phyloP scores from a whole-genome alignment of 106 monocot species.

The Dioscorea dumetorum region DNA sequence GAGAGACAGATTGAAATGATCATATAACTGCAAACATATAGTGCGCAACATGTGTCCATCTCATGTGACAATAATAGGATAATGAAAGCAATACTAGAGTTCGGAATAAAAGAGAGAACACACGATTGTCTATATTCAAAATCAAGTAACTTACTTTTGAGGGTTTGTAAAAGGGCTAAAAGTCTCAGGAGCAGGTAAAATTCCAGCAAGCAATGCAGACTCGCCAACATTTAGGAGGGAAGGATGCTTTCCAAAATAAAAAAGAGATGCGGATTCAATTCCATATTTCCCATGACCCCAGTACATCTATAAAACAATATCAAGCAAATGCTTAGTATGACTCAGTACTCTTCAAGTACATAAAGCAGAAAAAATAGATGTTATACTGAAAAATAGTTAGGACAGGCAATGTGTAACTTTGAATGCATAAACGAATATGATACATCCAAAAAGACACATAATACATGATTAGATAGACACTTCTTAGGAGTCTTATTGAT shows the following conservation, averaged over 20 bases:
- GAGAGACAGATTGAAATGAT: too few relatives aligned
- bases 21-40: too few relatives aligned
- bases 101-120: neutral
- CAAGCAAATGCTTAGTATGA: neutral
- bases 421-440: too few relatives aligned
- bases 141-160: constrained; percentile 23
- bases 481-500: too few relatives aligned
- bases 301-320: constrained; percentile 28
- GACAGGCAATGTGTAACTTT: too few relatives aligned
- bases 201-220: constrained; percentile 42
- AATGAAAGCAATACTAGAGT: neutral
- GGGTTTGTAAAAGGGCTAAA: constrained; percentile 33
- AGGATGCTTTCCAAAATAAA: constrained; percentile 49
- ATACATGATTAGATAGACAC: too few relatives aligned
- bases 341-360: too few relatives aligned
- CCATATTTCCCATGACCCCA: constrained; percentile 50
- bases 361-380: too few relatives aligned
- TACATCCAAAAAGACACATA: too few relatives aligned
- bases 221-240: constrained; percentile 36
- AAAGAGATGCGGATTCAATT: constrained; percentile 38
- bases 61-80: too few relatives aligned
- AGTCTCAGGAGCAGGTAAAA: constrained; percentile 45
- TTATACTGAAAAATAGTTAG: too few relatives aligned
- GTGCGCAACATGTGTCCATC: too few relatives aligned
- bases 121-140: neutral